A percentile compares a stretch with the other conserved stretches of the same genome.
phyloP scores from a whole-genome alignment of 164 flowering plant species.

The Litsea cubeba region DNA sequence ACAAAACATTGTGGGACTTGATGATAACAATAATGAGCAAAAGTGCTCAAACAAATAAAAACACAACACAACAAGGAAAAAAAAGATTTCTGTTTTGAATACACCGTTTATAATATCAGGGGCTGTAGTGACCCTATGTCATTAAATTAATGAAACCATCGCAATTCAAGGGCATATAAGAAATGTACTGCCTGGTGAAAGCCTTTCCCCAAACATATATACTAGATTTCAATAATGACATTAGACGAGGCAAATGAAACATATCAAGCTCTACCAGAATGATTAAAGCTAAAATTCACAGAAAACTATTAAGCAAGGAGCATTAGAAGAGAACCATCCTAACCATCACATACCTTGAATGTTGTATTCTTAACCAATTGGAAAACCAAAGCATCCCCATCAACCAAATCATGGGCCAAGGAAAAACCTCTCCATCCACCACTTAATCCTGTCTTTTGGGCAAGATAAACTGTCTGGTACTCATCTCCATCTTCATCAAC shows the following conservation, averaged over 20 bases:
- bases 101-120: too few species aligned
- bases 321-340: background rate
- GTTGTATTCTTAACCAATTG: conserved; percentile 44
- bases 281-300: too few species aligned
- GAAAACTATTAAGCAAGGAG: background rate
- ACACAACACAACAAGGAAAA: too few species aligned
- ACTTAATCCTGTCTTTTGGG: conserved; percentile 58
- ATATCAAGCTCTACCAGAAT: background rate
- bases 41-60: too few species aligned
- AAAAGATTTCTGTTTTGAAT: too few species aligned
- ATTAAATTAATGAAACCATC: too few species aligned
- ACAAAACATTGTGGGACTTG: background rate
- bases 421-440: conserved; percentile 86
- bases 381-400: conserved; percentile 79
- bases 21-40: background rate
- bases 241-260: too few species aligned
- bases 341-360: conserved; percentile 49
- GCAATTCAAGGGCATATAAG: too few species aligned
- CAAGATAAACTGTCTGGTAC: conserved; percentile 41
- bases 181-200: too few species aligned
- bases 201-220: too few species aligned
- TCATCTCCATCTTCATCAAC: conserved; percentile 25
- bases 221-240: too few species aligned
- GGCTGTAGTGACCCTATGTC: background rate
- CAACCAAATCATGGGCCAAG: conserved; percentile 54